Evolutionary conservation across 2,329 filamentous ascomycete genomes (phyloP).

Genomic region (Verticillium isaacii): DNA sequence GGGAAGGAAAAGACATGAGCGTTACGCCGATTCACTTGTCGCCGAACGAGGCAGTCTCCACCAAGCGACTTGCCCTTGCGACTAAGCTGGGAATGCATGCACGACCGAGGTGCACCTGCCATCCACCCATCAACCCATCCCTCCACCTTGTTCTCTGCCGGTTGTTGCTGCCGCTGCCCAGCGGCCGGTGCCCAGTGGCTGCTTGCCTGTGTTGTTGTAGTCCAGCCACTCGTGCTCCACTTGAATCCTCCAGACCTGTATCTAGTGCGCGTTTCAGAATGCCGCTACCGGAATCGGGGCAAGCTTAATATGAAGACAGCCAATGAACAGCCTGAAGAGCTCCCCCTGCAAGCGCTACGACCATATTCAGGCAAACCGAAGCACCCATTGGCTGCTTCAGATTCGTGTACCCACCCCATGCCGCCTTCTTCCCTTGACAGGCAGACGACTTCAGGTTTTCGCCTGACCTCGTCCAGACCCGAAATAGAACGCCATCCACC

Average conservation of each 20-base stretch:
- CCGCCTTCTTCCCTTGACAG: neutral
- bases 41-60: neutral
- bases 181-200: neutral
- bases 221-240: neutral
- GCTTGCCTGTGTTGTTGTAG: conserved; percentile 15
- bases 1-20: neutral
- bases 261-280: conserved; percentile 17
- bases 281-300: conserved; percentile 26
- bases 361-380: conserved; percentile 2
- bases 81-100: neutral
- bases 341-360: conserved; percentile 19
- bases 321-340: conserved; percentile 27
- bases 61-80: conserved; percentile 1
- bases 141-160: neutral
- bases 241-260: neutral
- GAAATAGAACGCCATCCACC: conserved; percentile 1
- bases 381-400: conserved; percentile 21
- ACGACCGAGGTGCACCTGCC: neutral
- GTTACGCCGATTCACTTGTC: neutral
- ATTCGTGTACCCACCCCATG: conserved; percentile 4
- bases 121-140: neutral
- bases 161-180: neutral
- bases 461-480: neutral
- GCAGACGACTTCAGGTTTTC: neutral
- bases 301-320: conserved; percentile 20